Percentiles rank a stretch among this genome's conserved stretches.
These are phyloP conservation scores for Suillus tomentosus DNA, from an alignment of 768 basidiomycete genomes.

Conservation along the genomic window DNA sequence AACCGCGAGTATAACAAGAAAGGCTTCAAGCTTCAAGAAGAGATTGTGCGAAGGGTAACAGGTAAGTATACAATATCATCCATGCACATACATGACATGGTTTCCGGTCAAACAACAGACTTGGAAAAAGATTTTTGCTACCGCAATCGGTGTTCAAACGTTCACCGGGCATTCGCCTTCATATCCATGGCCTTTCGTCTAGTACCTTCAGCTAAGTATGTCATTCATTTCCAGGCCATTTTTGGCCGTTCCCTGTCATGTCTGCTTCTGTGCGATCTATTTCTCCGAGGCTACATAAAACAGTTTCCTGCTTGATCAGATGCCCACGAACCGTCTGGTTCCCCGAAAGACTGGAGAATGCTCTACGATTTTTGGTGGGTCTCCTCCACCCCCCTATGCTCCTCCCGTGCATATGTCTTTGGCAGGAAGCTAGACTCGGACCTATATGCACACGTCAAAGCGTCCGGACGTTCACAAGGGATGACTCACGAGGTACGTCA, in stretches of 20 bases:
- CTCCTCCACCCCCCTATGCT: neutral
- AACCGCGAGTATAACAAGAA: neutral
- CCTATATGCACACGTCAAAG: constrained; percentile 3
- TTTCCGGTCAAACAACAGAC: neutral
- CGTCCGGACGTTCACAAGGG: neutral
- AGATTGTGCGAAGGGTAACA: neutral
- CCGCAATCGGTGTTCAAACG: neutral
- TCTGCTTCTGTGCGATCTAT: neutral
- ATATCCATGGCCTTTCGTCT: constrained; percentile 1
- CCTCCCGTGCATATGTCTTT: neutral
- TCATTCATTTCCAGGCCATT: neutral
- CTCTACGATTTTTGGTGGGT: constrained; percentile 4
- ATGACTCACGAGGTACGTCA: neutral
- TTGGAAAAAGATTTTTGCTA: neutral
- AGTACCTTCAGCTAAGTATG: neutral
- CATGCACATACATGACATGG: neutral
- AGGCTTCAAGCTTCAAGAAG: neutral
- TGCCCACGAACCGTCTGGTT: neutral
- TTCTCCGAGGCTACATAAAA: neutral
- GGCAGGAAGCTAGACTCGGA: constrained; percentile 1
- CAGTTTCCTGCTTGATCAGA: neutral
- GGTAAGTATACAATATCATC: neutral
- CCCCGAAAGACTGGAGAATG: neutral
- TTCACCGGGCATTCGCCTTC: neutral
- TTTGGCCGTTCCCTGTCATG: neutral